phyloP scores from a whole-genome alignment of 352 stramenopile species.

The Pythium coloratum region DNA sequence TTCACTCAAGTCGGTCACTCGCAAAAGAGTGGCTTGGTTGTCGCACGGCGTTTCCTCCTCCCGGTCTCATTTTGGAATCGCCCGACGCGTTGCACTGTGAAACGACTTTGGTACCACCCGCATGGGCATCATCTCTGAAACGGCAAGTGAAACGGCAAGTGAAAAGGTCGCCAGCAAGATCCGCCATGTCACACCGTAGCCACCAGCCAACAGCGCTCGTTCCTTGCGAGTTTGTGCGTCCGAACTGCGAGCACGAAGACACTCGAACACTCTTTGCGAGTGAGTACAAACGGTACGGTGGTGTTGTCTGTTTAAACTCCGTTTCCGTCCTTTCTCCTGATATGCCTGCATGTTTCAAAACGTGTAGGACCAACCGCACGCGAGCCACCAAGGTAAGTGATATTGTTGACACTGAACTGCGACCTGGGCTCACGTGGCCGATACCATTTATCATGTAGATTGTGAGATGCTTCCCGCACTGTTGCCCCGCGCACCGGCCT shows the following conservation, averaged over 20 bases:
- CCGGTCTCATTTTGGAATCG: background rate
- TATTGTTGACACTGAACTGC: background rate
- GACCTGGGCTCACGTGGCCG: background rate
- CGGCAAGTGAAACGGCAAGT: background rate
- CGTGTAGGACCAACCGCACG: conserved; percentile 34
- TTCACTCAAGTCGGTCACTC: too few species aligned
- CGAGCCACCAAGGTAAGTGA: conserved; percentile 36
- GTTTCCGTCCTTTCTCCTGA: background rate
- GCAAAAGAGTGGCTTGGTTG: background rate
- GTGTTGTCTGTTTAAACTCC: background rate
- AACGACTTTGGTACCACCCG: background rate
- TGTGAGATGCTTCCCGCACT: conserved; percentile 58
- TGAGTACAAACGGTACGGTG: background rate
- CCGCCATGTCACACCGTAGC: background rate
- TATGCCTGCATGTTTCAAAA: too few species aligned
- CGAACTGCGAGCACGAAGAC: background rate
- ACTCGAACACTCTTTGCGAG: background rate
- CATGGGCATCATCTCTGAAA: background rate
- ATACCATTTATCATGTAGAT: conserved; percentile 29
- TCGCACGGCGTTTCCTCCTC: background rate
- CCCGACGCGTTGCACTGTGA: background rate
- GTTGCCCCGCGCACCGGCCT: conserved; percentile 39
- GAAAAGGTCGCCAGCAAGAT: background rate
- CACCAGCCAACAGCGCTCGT: background rate
- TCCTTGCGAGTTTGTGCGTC: background rate